Evolutionary conservation across 805 yeast genomes (phyloP), one percentile per base, ranked within the genome.

Genomic region (Monosporozyma solicola): DNA sequence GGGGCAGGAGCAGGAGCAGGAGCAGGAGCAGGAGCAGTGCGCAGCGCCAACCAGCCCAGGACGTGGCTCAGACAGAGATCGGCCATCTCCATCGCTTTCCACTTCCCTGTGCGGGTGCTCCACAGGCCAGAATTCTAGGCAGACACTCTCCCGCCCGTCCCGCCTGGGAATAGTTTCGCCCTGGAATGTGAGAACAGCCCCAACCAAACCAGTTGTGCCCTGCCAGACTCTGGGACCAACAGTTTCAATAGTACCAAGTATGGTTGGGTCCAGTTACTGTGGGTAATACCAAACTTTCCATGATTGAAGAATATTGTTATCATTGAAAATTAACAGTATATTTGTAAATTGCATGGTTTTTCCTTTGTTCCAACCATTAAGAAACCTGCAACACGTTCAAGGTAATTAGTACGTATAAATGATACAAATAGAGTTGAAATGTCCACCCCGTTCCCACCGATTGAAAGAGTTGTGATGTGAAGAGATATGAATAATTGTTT

Each of bases 321-420:
- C 25, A 27, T 27, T 27, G 7, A 24, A 43, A 43, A 39, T 6
- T 39, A 20, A 9, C 20, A 16, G 22, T 39, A 15, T 35, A 39
- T 39, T 39, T 39, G 16, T 9, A 39, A 1, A 16, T 39, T 39
- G 13, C 20, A 22, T 22, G 25, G 43, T 39, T 22, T 20, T 20
- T 13, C 16, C 25, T 20, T 43, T 43, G 15, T 43, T 24, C 20
- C 8, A 9, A 43, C 10, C 25, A 7, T 41, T 41, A 22, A 24
- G 46, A 43, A 24, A 9, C 46, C 46, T 13, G 46, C 46, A 43
- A 24, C 46, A 43, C 29, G 25, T 22, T 20, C 46, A 43, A 43
- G 46, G 46, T 43, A 43, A 43, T 43, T 43, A 43, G 46, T 43
- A 43, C 46, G 46, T 43, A 43, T 43, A 22, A 24, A 43, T 43